Evolutionary conservation across 176 grass and related monocot genomes (phyloP).

Genomic region (Cocos nucifera): DNA sequence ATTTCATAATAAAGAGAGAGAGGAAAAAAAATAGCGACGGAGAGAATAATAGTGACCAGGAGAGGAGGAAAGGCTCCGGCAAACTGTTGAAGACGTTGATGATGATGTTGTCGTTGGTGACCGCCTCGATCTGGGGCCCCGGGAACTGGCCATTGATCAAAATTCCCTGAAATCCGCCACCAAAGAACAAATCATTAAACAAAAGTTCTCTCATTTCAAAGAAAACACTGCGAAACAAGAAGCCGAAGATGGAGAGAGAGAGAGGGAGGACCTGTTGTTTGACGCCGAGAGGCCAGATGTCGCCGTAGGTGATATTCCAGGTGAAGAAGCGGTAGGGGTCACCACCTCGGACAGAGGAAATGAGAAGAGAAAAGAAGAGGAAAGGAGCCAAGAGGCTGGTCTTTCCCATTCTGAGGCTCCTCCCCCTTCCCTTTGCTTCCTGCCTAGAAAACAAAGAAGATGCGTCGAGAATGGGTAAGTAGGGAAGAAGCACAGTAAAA

Average conservation of each 20-base stretch:
- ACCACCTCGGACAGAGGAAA: slow-evolving; percentile 9
- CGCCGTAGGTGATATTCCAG: slow-evolving; percentile 69
- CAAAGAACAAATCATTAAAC: not conserved
- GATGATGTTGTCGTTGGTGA: slow-evolving; percentile 90
- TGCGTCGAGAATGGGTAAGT: no score
- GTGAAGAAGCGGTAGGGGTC: slow-evolving; percentile 93
- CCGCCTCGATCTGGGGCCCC: slow-evolving; percentile 84
- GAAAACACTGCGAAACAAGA: not conserved
- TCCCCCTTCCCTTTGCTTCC: no score
- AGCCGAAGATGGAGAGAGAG: not conserved
- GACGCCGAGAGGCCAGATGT: slow-evolving; percentile 80
- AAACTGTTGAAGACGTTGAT: slow-evolving; percentile 90
- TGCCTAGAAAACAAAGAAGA: no score
- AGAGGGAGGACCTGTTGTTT: slow-evolving; percentile 63
- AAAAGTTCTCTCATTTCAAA: not conserved
- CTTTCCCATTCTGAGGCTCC: no score
- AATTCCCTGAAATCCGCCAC: slow-evolving; percentile 45
- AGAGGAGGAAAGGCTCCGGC: slow-evolving; percentile 83
- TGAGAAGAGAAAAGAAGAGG: not conserved
- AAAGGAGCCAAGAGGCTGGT: no score
- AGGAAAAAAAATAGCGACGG: not conserved
- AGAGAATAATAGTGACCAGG: slow-evolving; percentile 38
- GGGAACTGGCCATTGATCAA: slow-evolving; percentile 88
- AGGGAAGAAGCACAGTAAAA: no score
- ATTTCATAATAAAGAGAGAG: not conserved